Base-by-base conservation (phyloP, 1,284 basidiomycete genomes). In the Grifola frondosa region DNA sequence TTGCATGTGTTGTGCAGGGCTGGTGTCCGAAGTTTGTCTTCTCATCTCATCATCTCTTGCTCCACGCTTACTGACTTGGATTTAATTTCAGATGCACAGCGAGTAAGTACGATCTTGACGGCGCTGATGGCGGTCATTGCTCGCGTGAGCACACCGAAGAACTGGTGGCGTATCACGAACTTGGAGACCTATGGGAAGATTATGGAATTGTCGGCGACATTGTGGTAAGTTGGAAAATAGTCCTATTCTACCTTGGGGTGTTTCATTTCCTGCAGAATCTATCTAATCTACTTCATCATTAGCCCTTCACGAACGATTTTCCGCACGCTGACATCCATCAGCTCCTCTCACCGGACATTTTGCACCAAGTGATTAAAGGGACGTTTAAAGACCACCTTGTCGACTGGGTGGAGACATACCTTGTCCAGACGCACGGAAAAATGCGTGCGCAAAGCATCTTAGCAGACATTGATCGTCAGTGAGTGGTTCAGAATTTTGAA, bases 401-500 rank as follows among this genome's bases (percentile, higher is more conserved):
- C 3, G 19, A 26, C 2, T 53, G 52, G 52, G 37, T 51, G 1
- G 26, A 24, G 3, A 22, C 37, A 0, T 50, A 50, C 16, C n/a
- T n/a, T n/a, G n/a, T n/a, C n/a, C n/a, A n/a, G n/a, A n/a, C 23
- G 8, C 40, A 56, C 36, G 24, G 36, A 5, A 28, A 47, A 5
- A 44, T 40, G 6, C 17, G 12, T 3, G 43, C 29, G 12, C 41
- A 48, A 15, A 20, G 25, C 25, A 30, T 42, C 15, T 20, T 52
- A 16, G 50, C 48, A 24, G 50, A 56, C 11, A 51, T 61, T 30
- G 58, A 60, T 34, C 30, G 44, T 9, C 44, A 57, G 25, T 52
- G 26, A 21, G 41, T 30, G 9, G 16, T 15, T 21, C 17, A 17
- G 13, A 4, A 20, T 15, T 11, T 30, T 8, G 23, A 11, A 16